Base-by-base conservation (phyloP, 2,329 filamentous ascomycete genomes). In the Colletotrichum karsti region DNA sequence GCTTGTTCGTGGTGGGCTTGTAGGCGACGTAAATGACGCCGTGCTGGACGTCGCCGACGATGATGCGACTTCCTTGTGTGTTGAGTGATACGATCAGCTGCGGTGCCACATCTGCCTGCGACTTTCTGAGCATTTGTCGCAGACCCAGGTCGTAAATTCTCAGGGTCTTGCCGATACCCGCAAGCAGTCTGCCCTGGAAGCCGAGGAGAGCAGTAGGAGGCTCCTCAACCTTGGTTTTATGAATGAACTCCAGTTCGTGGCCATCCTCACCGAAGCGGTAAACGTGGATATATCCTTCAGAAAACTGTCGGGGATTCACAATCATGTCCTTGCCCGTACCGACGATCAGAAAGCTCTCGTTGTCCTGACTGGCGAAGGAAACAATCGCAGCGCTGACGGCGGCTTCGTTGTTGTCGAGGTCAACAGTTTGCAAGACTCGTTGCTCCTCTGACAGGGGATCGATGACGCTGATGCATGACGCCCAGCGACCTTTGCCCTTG, bases 81-180 rank as follows among this genome's bases (percentile, higher is more conserved):
- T 96, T 92, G 30, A 99, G 83, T 5, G 92, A 93, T 37, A 95
- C 92, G 72, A 99, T 96, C n/a, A 95, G 86, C 71, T 93, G 93
- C 1, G 93, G 88, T 1, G 91, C 89, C 7, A 93, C 92, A 63
- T 93, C 89, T 0, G 92, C 91, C 78, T 97, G 94, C 2, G 94
- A 89, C 79, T 99, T 99, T 66, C 96, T 92, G 8, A 99, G 88
- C 75, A 99, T 87, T 75, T 97, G 94, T 73, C 93, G 92, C 87
- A 97, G 92, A 71, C 97, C 96, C 13, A 98, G 89, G 76, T 99
- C 97, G 76, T 97, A 99, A 51, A 98, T 88, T 59, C 93, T 89
- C 24, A 99, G 82, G 35, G 92, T 90, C 73, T 91, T 90, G 62
- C 95, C 95, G 53, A 98, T 87, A 50, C 95, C 96, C n/a, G 92